Evolutionary conservation across 164 flowering plant genomes (phyloP), one percentile per base, ranked within the genome.

Genomic region (Vitis rupestris): DNA sequence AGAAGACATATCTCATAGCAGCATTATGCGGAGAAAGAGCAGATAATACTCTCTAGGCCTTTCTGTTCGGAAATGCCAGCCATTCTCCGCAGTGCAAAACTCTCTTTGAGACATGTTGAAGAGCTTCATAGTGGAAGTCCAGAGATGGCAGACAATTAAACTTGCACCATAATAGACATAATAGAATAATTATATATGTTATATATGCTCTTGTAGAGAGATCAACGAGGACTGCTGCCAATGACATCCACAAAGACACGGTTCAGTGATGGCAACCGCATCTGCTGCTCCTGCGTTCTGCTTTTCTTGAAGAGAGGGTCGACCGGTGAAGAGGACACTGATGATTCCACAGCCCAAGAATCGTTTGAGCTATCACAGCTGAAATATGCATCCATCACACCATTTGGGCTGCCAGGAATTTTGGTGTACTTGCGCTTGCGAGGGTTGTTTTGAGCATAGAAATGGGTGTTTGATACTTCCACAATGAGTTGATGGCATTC

Each of bases 321-420:
- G 44, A 6, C 44, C 17, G 74, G 63, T 0, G 74, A 63, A 47
- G 76, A 72, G 14, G 66, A 70, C 3, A 64, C 51, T 48, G 72
- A 50, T 12, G 64, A 53, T 50, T 48, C 72, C 49, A 76, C 70
- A 19, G 53, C 55, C 77, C 76, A 81, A 7, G 82, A 79, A 63
- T 82, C 83, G 72, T 71, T 75, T 16, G 85, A 80, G 80, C 80
- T 64, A 11, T 77, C 78, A 55, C 69, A 55, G 62, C 73, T 67
- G 12, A 78, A 73, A 62, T 16, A 65, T 3, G 75, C 70, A 54
- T 79, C 82, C 29, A 79, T 77, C 29, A 79, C 82, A 7, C 79
- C 81, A 54, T 73, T 80, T 12, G 86, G 82, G 54, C 86, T 78
- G 9, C 69, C 60, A 5, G 75, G 65, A n/a, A 30, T 50, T 17